Evolutionary conservation across 2,329 filamentous ascomycete genomes (phyloP), one percentile per base, ranked within the genome.

Genomic region (Sclerotinia subarctica): DNA sequence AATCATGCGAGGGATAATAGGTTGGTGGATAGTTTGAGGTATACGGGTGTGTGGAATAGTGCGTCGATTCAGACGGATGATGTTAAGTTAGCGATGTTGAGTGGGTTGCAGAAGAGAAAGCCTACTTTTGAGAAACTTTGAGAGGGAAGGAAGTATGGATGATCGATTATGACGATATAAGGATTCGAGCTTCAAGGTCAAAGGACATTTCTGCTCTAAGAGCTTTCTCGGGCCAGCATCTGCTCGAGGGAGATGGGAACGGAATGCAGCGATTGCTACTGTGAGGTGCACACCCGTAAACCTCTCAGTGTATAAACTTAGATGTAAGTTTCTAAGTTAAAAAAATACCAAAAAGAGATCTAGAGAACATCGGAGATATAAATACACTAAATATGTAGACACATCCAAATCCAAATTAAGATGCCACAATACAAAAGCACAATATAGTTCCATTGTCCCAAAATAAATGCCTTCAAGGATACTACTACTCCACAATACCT

Each of bases 41-140:
- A 97, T 79, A 96, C 94, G 5, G 85, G 87, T 15, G 84, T 95
- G 1, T 97, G 94, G 94, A 98, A 98, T 77, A 86, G 88, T 73
- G 90, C 88, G 2, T 91, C 91, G 76, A 77, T 97, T 74, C 94
- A 97, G 82, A 91, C 92, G 8, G 82, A 83, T 64, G 94, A 98
- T 82, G 85, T 97, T 54, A 81, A 86, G 76, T 82, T 84, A 69
- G 93, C 94, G 0, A 82, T 97, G 77, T 76, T 91, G 77, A 92
- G 91, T 51, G 91, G 90, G 11, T 78, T 97, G 71, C 84, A 90
- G 79, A 96, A 91, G 85, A 89, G 83, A 72, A 94, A 86, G 76
- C 90, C 93, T 17, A 91, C 82, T 24, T 98, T 96, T 81, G 89
- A 89, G 78, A 98, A 69, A 53, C 64, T 69, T 38, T 69, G 21